These are phyloP conservation scores for Abrus precatorius DNA, from an alignment of 306 rosid genomes.

Conservation along the genomic window DNA sequence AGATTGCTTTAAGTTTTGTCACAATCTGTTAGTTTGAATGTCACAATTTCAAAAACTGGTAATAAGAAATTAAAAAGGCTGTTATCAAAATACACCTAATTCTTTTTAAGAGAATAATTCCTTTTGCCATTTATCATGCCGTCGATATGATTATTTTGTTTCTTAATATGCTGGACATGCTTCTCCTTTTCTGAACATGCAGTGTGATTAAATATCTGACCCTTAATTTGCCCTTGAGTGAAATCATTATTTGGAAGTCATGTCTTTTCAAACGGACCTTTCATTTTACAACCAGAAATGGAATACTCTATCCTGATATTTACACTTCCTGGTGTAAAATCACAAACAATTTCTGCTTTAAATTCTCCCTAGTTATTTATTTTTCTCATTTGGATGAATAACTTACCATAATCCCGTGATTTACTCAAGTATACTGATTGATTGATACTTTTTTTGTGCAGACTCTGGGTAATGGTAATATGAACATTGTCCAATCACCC, in stretches of 20 bases:
- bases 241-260: slow-evolving; percentile 8
- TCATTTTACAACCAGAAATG: neutral
- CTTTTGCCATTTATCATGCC: slow-evolving; percentile 16
- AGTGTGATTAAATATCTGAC: slow-evolving; percentile 8
- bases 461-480: slow-evolving; percentile 74
- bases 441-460: slow-evolving; percentile 75
- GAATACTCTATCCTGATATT: neutral
- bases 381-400: slow-evolving; percentile 29
- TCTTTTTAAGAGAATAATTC: neutral
- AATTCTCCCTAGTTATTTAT: slow-evolving; percentile 22
- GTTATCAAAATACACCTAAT: neutral
- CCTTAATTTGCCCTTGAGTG: neutral
- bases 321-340: slow-evolving; percentile 3
- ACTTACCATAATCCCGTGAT: slow-evolving; percentile 29
- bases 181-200: slow-evolving; percentile 8
- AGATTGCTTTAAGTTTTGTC: neutral
- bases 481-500: slow-evolving; percentile 67
- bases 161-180: slow-evolving; percentile 9
- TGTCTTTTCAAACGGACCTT: neutral
- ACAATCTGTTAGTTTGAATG: neutral
- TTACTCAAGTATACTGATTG: slow-evolving; percentile 43
- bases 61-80: slow-evolving; percentile 20
- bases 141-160: neutral
- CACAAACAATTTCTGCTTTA: neutral
- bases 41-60: neutral